phyloP scores from a whole-genome alignment of 352 stramenopile species.

The Globisporangium parvum region DNA sequence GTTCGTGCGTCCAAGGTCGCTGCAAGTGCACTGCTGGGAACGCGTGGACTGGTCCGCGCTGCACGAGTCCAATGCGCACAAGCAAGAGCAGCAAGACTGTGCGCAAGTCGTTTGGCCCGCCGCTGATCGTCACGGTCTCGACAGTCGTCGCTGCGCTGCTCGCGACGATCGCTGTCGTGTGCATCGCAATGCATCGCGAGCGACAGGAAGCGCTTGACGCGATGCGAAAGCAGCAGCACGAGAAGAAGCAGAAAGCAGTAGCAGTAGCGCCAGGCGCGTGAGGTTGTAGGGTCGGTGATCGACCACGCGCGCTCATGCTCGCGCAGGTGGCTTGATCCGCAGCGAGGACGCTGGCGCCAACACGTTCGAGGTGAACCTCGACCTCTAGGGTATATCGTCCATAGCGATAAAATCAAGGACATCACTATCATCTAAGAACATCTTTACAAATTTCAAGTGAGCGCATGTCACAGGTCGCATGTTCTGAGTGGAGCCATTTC shows the following conservation, averaged over 20 bases:
- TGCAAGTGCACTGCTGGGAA: not conserved
- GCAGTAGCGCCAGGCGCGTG: not conserved
- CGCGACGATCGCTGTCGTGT: not conserved
- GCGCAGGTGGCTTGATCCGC: too few relatives aligned
- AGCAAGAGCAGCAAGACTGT: not conserved
- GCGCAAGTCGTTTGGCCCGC: slow-evolving; percentile 1
- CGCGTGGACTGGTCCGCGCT: not conserved
- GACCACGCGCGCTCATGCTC: too few relatives aligned
- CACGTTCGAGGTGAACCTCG: too few relatives aligned
- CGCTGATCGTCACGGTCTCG: not conserved
- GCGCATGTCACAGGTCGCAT: too few relatives aligned
- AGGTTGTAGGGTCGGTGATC: too few relatives aligned
- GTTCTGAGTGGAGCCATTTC: too few relatives aligned
- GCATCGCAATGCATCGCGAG: not conserved
- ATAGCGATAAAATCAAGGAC: too few relatives aligned
- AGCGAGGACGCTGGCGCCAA: too few relatives aligned
- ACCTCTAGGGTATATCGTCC: too few relatives aligned
- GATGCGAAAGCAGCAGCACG: not conserved
- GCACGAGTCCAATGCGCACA: not conserved
- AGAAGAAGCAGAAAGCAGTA: not conserved
- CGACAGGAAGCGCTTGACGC: not conserved
- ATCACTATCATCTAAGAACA: too few relatives aligned
- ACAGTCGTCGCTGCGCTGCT: not conserved
- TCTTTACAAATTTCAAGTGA: too few relatives aligned
- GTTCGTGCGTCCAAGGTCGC: not conserved